phyloP scores from a whole-genome alignment of 2,329 filamentous ascomycete species.

The Waltergamsia citrina region DNA sequence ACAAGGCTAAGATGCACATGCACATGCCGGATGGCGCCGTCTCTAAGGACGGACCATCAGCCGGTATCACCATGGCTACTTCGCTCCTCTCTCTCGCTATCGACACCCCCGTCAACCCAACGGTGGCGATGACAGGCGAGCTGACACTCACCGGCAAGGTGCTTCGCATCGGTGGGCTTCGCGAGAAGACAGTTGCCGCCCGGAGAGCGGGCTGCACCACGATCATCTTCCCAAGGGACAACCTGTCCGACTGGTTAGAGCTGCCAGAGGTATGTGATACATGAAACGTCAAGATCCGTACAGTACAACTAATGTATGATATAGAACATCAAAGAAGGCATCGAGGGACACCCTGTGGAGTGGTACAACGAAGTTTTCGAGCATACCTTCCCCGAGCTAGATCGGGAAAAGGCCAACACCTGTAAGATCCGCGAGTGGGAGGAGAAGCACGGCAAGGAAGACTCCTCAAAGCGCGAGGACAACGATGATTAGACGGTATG shows the following conservation, averaged over 20 bases:
- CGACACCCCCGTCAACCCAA: constrained; percentile 68
- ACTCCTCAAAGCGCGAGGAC: constrained; percentile 18
- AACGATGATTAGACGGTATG: constrained; percentile 18
- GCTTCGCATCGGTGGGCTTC: constrained; percentile 80
- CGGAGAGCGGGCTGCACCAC: constrained; percentile 84
- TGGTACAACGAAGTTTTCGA: constrained; percentile 96
- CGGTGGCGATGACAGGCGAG: constrained; percentile 96
- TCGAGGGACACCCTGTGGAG: constrained; percentile 80
- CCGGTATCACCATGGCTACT: constrained; percentile 98
- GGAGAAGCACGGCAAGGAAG: constrained; percentile 32
- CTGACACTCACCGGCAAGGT: constrained; percentile 96
- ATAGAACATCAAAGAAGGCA: constrained; percentile 95
- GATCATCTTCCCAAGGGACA: constrained; percentile 91
- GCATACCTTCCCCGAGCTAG: constrained; percentile 76
- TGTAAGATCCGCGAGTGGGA: constrained; percentile 56
- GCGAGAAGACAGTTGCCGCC: constrained; percentile 96
- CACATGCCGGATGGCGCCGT: constrained; percentile 96
- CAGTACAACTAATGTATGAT: constrained; percentile 4
- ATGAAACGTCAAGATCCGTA: neutral
- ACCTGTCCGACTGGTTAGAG: constrained; percentile 94
- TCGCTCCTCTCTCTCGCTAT: constrained; percentile 79
- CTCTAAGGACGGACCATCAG: constrained; percentile 86
- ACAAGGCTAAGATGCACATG: constrained; percentile 88
- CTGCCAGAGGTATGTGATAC: constrained; percentile 72
- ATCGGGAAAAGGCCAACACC: constrained; percentile 62